Percentiles rank a stretch among this genome's conserved stretches.
phyloP scores from a whole-genome alignment of 257 asterid species.

The Perilla frutescens region DNA sequence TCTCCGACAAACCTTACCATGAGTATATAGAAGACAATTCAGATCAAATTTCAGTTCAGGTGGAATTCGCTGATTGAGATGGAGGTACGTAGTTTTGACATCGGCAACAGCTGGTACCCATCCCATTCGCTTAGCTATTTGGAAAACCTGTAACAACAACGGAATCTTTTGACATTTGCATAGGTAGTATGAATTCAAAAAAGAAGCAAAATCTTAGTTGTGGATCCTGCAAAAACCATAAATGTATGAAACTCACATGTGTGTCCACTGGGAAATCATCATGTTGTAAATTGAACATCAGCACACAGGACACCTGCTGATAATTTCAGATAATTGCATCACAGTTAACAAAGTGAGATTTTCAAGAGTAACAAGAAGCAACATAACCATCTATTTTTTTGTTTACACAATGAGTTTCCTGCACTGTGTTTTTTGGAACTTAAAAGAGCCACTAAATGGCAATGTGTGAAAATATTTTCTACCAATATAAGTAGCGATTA shows the following conservation, averaged over 20 bases:
- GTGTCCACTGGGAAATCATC: conserved; percentile 93
- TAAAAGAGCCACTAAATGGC: conserved; percentile 11
- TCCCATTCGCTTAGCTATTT: conserved; percentile 73
- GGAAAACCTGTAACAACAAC: conserved; percentile 61
- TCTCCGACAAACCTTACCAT: conserved; percentile 74
- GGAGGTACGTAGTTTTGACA: conserved; percentile 65
- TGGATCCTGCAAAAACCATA: background rate
- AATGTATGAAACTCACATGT: conserved; percentile 59
- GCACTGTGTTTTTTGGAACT: background rate
- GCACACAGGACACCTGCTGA: conserved; percentile 83
- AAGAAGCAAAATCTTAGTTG: background rate
- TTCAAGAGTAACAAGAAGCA: conserved; percentile 10
- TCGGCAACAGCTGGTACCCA: conserved; percentile 75
- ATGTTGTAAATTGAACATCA: conserved; percentile 85
- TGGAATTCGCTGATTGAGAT: conserved; percentile 79
- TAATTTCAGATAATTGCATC: conserved; percentile 32
- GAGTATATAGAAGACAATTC: conserved; percentile 84
- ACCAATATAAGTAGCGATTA: background rate
- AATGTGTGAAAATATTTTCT: background rate
- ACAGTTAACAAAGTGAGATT: conserved; percentile 13
- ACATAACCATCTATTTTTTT: background rate
- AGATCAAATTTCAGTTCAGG: conserved; percentile 77
- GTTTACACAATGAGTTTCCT: background rate
- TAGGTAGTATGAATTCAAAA: background rate
- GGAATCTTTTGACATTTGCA: conserved; percentile 7